Base-by-base conservation (phyloP, 495 filamentous ascomycete species). In the Corynascus novoguineensis region DNA sequence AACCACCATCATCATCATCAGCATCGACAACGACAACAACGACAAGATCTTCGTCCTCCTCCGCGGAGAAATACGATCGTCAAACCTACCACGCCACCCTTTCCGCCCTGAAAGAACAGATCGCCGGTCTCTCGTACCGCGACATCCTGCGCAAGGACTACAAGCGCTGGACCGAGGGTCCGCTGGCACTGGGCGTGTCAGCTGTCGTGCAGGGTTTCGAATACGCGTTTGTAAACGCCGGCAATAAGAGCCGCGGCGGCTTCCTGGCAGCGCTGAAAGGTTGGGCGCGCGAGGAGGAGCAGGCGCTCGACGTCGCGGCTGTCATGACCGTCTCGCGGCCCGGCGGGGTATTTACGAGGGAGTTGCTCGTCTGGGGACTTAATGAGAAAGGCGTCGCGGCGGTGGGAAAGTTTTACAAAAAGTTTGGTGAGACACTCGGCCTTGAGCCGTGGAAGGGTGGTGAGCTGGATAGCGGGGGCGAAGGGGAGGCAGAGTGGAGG, bases 81-180 rank as follows among this genome's bases (percentile, higher is more conserved):
- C 65, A 71, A 4, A 53, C 49, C 0, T 92, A 89, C 71, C 95
- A 81, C 66, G 62, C 81, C 10, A 69, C 80, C 31, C 74, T 97
- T 47, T 72, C 77, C 15, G 53, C 68, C 4, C 85, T 91, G 6
- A 96, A 96, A 70, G 75, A 82, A 58, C 79, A 90, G 58, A 78
- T 97, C 44, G 81, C 81, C 50, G 60, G 69, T 4, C 72, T 98
- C 57, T 78, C 75, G 3, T 66, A 93, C 56, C 68, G 81, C 3
- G 95, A 97, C 59, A 79, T 96, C 15, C 68, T 97, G 46, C 79
- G 85, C 55, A 92, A 95, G 60, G 93, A 98, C 70, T 98, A 93
- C 71, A 98, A 98, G 72, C 80, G 86, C 55, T 98, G 92, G 91
- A 72, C 64, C 5, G 90, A 89, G 63, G 70, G 63, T 58, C 55